phyloP scores from a whole-genome alignment of 805 yeast genomes.

The Candida michaelii region DNA sequence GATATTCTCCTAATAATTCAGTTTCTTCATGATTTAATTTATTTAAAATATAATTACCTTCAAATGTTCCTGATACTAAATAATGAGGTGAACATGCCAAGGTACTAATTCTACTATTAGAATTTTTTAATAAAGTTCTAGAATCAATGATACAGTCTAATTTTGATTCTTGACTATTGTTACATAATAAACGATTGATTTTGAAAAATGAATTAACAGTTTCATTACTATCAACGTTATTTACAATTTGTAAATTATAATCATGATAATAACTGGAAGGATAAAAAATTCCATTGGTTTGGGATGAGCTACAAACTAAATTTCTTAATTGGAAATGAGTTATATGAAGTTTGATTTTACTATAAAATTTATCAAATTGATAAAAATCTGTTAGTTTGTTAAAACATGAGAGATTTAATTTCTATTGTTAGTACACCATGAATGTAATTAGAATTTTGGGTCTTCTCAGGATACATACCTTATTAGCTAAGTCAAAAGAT shows the following conservation, averaged over 20 bases:
- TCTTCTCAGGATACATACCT: slow-evolving; percentile 32
- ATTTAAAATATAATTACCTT: slow-evolving; percentile 48
- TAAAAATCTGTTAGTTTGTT: slow-evolving; percentile 35
- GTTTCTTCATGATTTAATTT: slow-evolving; percentile 22
- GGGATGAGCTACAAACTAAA: slow-evolving; percentile 39
- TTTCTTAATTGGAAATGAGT: slow-evolving; percentile 60
- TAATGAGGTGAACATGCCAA: slow-evolving; percentile 42
- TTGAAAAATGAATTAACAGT: slow-evolving; percentile 35
- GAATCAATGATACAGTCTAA: slow-evolving; percentile 42
- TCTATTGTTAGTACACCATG: no score
- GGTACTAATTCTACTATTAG: slow-evolving; percentile 48
- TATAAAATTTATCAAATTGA: slow-evolving; percentile 38
- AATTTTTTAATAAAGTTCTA: slow-evolving; percentile 23
- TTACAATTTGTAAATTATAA: slow-evolving; percentile 27
- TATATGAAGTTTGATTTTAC: slow-evolving; percentile 47
- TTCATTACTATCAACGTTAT: slow-evolving; percentile 24
- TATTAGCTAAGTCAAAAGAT: slow-evolving; percentile 31
- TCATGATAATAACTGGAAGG: slow-evolving; percentile 35
- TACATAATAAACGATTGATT: slow-evolving; percentile 35
- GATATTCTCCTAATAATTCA: slow-evolving; percentile 33
- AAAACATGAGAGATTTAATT: slow-evolving; percentile 18
- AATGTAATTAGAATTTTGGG: no score
- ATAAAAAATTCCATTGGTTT: slow-evolving; percentile 38
- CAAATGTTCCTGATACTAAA: slow-evolving; percentile 54
- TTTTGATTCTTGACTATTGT: slow-evolving; percentile 23